These are phyloP conservation scores for Alternaria novae-zelandiae DNA, from an alignment of 2,329 filamentous ascomycete genomes.

Conservation along the genomic window DNA sequence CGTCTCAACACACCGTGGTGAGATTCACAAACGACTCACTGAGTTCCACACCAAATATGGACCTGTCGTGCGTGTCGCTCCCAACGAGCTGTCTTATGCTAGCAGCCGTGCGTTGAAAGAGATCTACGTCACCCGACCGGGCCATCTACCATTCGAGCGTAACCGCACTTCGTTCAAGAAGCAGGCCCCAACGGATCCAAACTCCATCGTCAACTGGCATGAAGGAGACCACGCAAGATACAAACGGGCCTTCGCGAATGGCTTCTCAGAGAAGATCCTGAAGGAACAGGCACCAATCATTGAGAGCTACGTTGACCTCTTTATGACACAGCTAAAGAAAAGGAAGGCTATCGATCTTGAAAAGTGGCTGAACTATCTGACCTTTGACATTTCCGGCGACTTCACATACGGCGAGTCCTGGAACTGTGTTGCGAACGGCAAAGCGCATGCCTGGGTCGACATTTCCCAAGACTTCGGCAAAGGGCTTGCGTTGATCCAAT, in stretches of 20 bases:
- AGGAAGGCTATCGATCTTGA: slow-evolving; percentile 23
- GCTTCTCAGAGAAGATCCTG: slow-evolving; percentile 37
- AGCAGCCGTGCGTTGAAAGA: slow-evolving; percentile 36
- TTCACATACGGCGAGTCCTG: slow-evolving; percentile 61
- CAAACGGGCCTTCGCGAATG: slow-evolving; percentile 32
- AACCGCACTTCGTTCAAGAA: slow-evolving; percentile 38
- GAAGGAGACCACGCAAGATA: slow-evolving; percentile 31
- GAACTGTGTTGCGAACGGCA: slow-evolving; percentile 43
- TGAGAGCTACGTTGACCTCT: slow-evolving; percentile 30
- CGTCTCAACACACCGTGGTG: slow-evolving; percentile 32
- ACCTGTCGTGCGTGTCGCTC: slow-evolving; percentile 36
- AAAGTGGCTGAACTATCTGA: slow-evolving; percentile 25
- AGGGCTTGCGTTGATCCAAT: slow-evolving; percentile 37
- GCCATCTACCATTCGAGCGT: slow-evolving; percentile 28
- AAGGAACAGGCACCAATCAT: slow-evolving; percentile 32
- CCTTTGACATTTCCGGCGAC: slow-evolving; percentile 48
- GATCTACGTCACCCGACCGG: slow-evolving; percentile 34
- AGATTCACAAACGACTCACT: slow-evolving; percentile 30
- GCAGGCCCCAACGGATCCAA: slow-evolving; percentile 28
- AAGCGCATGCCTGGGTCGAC: slow-evolving; percentile 50
- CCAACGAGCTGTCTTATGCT: slow-evolving; percentile 38
- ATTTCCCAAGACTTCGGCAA: slow-evolving; percentile 35
- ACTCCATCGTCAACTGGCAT: slow-evolving; percentile 32
- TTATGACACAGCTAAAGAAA: slow-evolving; percentile 28
- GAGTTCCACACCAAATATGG: slow-evolving; percentile 36